Base-by-base conservation (phyloP, 2,329 filamentous ascomycete genomes). In the Rhexocercosporidium sp. region DNA sequence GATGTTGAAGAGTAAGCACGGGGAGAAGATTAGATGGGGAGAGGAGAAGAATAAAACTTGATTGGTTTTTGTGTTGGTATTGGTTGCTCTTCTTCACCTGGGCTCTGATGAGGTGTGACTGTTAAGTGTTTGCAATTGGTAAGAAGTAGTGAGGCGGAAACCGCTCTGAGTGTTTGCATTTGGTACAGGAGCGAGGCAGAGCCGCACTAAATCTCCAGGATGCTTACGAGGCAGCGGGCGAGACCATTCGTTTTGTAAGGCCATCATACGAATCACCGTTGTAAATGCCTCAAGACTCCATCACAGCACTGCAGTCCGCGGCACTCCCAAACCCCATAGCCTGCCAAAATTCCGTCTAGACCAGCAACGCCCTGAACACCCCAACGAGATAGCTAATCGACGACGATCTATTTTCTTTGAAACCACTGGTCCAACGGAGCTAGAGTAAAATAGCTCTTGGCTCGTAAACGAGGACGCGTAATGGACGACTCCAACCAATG, bases 1-100 rank as follows among this genome's bases (percentile, higher is more conserved):
- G 2, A 76, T 78, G 66, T 73, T 81, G 53, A 81, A 77, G 73
- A 80, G 78, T 66, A 82, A 81, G 66, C 77, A 81, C 59, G 82
- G 82, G 2, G 75, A 80, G 59, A 78, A 78, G 66, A 78, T 84
- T 65, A 78, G 73, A 51, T 84, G 82, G 82, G 77, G 69, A 56
- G 27, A 82, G 20, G 70, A 76, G 59, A 76, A 51, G 22, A 47
- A 37, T 56, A 69, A 57, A 41, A 25, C 54, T 11, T 57, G 34
- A 57, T 25, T 41, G 20, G 11, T 6, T 16, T 53, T 18, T 41
- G 31, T 25, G 34, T 16, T 57, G 34, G 22, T 57, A 14, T 16
- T 37, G 8, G 8, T 57, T 11, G 2, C 34, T 11, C 34, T 37
- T 41, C 7, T 57, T 41, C 31, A 56, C 53, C 37, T 56, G n/a